phyloP scores from a whole-genome alignment of 2,329 filamentous ascomycete genomes.

The Penicillium sp. region DNA sequence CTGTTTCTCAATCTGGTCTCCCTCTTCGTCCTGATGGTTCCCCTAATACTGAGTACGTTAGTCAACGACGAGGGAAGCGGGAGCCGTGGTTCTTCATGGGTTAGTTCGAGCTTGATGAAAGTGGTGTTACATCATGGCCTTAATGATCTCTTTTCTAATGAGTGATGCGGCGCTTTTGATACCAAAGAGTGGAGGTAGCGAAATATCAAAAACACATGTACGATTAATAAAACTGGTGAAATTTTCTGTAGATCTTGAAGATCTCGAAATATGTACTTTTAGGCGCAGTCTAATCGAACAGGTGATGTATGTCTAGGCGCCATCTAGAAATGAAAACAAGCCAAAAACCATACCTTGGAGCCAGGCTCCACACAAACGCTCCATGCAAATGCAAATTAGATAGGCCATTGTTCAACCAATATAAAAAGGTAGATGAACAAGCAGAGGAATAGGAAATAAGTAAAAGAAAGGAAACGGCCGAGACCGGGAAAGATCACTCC shows the following conservation, averaged over 20 bases:
- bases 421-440: neutral
- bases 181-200: neutral
- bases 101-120: neutral
- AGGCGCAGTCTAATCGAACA: neutral
- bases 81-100: slow-evolving; percentile 16
- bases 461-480: neutral
- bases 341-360: neutral
- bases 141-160: neutral
- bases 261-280: slow-evolving; percentile 1
- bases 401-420: slow-evolving; percentile 1
- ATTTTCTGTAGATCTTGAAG: neutral
- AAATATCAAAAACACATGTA: neutral
- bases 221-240: neutral
- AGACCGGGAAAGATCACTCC: slow-evolving; percentile 4
- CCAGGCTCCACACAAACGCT: slow-evolving; percentile 9
- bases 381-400: slow-evolving; percentile 23
- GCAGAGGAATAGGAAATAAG: neutral
- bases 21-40: neutral
- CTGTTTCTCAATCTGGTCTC: neutral
- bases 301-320: neutral
- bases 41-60: neutral
- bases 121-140: neutral
- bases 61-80: neutral
- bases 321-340: neutral
- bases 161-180: neutral